These are phyloP conservation scores for Aspergillus nomiae DNA, from an alignment of 2,329 filamentous ascomycete genomes.

Conservation along the genomic window DNA sequence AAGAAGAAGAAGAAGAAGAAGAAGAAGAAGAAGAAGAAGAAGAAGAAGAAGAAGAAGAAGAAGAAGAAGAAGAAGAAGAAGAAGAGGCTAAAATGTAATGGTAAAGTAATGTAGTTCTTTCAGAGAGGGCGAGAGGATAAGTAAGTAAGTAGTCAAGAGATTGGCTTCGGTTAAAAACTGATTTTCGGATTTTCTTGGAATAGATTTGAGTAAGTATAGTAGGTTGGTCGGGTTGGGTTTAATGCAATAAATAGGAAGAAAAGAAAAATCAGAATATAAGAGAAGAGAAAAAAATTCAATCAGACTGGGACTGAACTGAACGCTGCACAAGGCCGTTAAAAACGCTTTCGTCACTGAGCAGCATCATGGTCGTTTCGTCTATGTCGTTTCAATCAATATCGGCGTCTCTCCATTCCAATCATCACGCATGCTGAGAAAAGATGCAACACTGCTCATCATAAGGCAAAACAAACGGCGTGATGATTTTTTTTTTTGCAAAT, in stretches of 20 bases:
- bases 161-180: not conserved
- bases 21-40: no score
- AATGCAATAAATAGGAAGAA: not conserved
- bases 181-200: not conserved
- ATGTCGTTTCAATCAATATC: slow-evolving; percentile 27
- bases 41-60: no score
- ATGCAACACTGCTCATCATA: slow-evolving; percentile 16
- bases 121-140: not conserved
- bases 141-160: not conserved
- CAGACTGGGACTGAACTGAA: slow-evolving; percentile 14
- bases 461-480: slow-evolving; percentile 16
- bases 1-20: no score
- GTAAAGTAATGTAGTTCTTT: not conserved
- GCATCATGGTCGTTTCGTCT: slow-evolving; percentile 23
- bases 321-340: slow-evolving; percentile 16
- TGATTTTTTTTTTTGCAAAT: slow-evolving; percentile 4
- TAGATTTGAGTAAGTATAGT: not conserved
- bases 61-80: slow-evolving; percentile 7
- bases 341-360: slow-evolving; percentile 17
- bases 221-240: not conserved
- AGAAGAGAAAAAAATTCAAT: slow-evolving; percentile 1
- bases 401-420: slow-evolving; percentile 27
- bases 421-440: slow-evolving; percentile 19
- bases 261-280: not conserved
- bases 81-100: slow-evolving; percentile 1